Evolutionary conservation across 768 basidiomycete genomes (phyloP), one percentile per base, ranked within the genome.

Genomic region (Dentipellis sp.): DNA sequence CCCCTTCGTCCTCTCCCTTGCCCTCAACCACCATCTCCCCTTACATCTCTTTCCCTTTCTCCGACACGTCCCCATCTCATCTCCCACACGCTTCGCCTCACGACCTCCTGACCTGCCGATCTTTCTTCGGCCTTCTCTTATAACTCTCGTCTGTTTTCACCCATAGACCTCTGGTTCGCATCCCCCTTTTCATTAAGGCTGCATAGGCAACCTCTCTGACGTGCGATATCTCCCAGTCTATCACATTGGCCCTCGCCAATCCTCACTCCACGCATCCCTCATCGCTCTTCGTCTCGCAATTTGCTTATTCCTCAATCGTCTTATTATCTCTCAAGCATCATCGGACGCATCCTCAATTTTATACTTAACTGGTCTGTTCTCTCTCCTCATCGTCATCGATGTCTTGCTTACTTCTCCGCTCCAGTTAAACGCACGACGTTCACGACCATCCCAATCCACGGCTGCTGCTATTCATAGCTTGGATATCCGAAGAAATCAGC

Each of bases 391-490:
- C 56, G 51, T 56, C 21, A 50, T 22, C 23, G 22, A 52, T 38
- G 51, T 40, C 50, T 21, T 54, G 53, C 52, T 52, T 61, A 53
- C 50, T 42, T 6, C 36, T 29, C 37, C 47, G 21, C 55, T 17
- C 39, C 52, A 79, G 81, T 80, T 79, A 79, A 59, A 86, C 86
- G 83, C 80, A 80, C 78, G 77, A 80, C 73, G 76, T 78, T 76
- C 72, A 77, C 81, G 76, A 71, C 78, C 42, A 65, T 67, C 75
- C 55, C 62, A 62, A 73, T 74, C 78, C 60, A 74, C 72, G 56
- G 63, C 67, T 58, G 62, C 63, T 73, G 71, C 68, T 69, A 66
- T 64, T 64, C 64, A 58, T 65, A 59, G 52, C 59, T 58, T 61
- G 61, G 69, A 56, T 69, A 71, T 67, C 66, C 72, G 60, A 49